These are phyloP conservation scores for Paramecium octaurelia DNA, from an alignment of 73 alveolate genomes.

Conservation along the genomic window DNA sequence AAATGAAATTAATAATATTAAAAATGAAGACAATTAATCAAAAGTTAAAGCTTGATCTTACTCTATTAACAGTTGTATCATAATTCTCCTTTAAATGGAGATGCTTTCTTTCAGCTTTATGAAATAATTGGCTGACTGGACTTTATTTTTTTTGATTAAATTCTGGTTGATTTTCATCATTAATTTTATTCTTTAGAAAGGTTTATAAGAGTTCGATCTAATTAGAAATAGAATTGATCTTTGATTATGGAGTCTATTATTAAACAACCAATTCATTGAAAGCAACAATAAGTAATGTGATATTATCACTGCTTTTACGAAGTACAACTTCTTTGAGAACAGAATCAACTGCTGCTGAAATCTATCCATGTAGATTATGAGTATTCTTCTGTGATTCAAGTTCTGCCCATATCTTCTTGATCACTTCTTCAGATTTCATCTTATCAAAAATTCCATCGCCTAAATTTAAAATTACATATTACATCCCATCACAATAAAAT, in stretches of 20 bases:
- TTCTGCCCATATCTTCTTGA: slow-evolving; percentile 71
- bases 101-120: background rate
- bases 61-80: background rate
- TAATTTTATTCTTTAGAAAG: background rate
- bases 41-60: background rate
- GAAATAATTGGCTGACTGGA: background rate
- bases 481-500: slow-evolving; percentile 69
- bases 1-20: background rate
- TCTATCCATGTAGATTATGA: slow-evolving; percentile 75
- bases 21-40: background rate
- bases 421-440: slow-evolving; percentile 86
- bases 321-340: slow-evolving; percentile 83
- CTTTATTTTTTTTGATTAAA: background rate
- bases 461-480: background rate
- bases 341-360: slow-evolving; percentile 90
- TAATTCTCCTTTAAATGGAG: background rate
- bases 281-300: slow-evolving; percentile 91
- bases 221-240: background rate
- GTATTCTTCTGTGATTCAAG: background rate
- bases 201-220: background rate
- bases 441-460: slow-evolving; percentile 98
- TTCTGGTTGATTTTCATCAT: background rate
- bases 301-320: slow-evolving; percentile 90
- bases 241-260: background rate
- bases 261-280: slow-evolving; percentile 39